These are phyloP conservation scores for Ganoderma lucidum DNA, from an alignment of 1,284 basidiomycete genomes.

Conservation along the genomic window DNA sequence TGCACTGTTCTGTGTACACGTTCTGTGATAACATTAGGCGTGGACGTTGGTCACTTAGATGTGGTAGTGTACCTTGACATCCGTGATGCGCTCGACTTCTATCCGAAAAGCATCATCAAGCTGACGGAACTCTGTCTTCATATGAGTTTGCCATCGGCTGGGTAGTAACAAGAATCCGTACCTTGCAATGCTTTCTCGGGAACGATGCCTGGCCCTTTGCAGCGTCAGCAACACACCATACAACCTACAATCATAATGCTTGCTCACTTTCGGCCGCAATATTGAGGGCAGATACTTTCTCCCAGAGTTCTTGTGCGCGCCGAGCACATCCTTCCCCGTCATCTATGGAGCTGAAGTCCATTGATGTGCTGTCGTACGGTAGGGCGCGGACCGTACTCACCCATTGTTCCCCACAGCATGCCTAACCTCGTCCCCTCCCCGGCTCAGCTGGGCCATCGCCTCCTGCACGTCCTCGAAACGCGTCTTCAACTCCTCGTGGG, in stretches of 20 bases:
- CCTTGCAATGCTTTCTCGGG: constrained; percentile 64
- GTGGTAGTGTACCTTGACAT: constrained; percentile 60
- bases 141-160: background rate
- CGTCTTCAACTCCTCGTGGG: constrained; percentile 68
- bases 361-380: constrained; percentile 14
- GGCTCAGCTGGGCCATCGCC: constrained; percentile 59
- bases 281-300: constrained; percentile 62
- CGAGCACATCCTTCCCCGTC: constrained; percentile 63
- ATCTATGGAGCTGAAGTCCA: constrained; percentile 56
- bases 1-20: constrained; percentile 74
- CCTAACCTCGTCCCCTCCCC: constrained; percentile 69
- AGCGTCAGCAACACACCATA: background rate
- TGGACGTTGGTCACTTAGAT: background rate
- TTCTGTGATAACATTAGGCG: constrained; percentile 57
- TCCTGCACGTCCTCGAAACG: constrained; percentile 64
- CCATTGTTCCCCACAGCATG: constrained; percentile 53
- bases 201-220: constrained; percentile 55
- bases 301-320: constrained; percentile 63
- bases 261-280: constrained; percentile 60
- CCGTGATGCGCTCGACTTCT: constrained; percentile 63
- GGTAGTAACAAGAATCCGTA: constrained; percentile 36
- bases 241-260: background rate
- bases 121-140: constrained; percentile 63
- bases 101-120: constrained; percentile 66
- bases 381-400: constrained; percentile 47